A percentile compares a stretch with the other conserved stretches of the same genome.
Conservation (phyloP, 371 early-diverging fungal species). For the Mortierella sp. region DNA sequence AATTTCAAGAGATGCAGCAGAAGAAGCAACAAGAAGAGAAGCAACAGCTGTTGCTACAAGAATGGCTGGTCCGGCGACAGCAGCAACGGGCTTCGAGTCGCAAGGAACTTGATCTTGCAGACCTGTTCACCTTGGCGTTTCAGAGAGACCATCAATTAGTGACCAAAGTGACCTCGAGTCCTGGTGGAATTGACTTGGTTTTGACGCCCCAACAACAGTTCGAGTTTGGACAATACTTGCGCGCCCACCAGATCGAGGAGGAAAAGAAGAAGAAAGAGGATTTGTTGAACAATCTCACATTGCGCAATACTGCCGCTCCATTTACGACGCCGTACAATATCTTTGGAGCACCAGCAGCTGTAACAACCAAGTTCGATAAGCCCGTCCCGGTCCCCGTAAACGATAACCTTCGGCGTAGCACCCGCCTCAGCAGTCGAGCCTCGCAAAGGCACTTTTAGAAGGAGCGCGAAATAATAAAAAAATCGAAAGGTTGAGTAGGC, state of each 20-base stretch:
- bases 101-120: constrained; percentile 41
- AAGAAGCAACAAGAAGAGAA: constrained; percentile 26
- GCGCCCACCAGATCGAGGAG: constrained; percentile 28
- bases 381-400: constrained; percentile 6
- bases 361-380: constrained; percentile 6
- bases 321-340: neutral
- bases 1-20: constrained; percentile 42
- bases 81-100: constrained; percentile 28
- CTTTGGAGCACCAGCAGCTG: neutral
- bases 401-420: constrained; percentile 8
- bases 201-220: constrained; percentile 47
- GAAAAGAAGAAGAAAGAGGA: constrained; percentile 24
- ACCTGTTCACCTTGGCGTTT: constrained; percentile 47
- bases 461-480: too few relatives aligned
- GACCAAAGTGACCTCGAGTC: constrained; percentile 28
- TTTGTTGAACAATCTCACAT: constrained; percentile 9
- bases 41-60: constrained; percentile 29
- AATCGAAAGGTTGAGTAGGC: too few relatives aligned
- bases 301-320: constrained; percentile 1
- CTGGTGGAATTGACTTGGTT: constrained; percentile 45
- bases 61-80: constrained; percentile 44
- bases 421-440: neutral
- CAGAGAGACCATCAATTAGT: constrained; percentile 41
- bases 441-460: neutral
- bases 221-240: constrained; percentile 49